Percentiles rank a stretch among this genome's conserved stretches.
These are phyloP conservation scores for Diaporthe destruens DNA, from an alignment of 2,329 filamentous ascomycete genomes.

Conservation along the genomic window DNA sequence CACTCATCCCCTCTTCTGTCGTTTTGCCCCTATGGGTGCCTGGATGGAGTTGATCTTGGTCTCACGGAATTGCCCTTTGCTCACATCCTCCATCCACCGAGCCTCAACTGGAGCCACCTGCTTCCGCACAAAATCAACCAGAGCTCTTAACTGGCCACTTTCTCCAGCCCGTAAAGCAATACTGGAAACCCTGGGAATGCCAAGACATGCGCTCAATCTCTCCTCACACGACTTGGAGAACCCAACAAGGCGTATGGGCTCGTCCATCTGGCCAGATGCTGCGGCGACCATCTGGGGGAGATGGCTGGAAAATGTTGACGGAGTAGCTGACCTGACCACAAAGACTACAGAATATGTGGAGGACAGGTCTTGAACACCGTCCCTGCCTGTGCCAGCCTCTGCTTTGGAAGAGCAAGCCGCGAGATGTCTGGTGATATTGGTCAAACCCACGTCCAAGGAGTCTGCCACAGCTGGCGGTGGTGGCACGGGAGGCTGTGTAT, in stretches of 20 bases:
- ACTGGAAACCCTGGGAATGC: conserved; percentile 74
- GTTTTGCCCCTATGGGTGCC: conserved; percentile 55
- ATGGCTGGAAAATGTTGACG: conserved; percentile 70
- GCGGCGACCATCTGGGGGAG: conserved; percentile 62
- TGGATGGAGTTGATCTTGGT: conserved; percentile 62
- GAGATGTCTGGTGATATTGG: conserved; percentile 71
- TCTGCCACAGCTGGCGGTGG: conserved; percentile 65
- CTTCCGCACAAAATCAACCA: conserved; percentile 68
- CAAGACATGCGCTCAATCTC: conserved; percentile 67
- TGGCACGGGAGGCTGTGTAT: conserved; percentile 46
- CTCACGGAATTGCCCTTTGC: conserved; percentile 54
- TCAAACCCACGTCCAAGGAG: conserved; percentile 74
- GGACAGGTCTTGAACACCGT: not conserved
- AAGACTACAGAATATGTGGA: conserved; percentile 67
- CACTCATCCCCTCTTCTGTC: conserved; percentile 45
- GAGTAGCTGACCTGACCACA: conserved; percentile 68
- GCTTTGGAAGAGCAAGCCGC: conserved; percentile 50
- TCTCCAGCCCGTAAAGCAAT: conserved; percentile 66
- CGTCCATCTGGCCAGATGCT: conserved; percentile 56
- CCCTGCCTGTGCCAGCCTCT: not conserved
- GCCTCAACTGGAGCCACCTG: conserved; percentile 65
- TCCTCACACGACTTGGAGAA: conserved; percentile 72
- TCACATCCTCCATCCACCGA: conserved; percentile 67
- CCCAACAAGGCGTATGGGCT: conserved; percentile 69
- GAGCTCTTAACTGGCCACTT: conserved; percentile 67